Base-by-base conservation (phyloP, 306 rosid genomes). In the Ammopiptanthus mongolicus region DNA sequence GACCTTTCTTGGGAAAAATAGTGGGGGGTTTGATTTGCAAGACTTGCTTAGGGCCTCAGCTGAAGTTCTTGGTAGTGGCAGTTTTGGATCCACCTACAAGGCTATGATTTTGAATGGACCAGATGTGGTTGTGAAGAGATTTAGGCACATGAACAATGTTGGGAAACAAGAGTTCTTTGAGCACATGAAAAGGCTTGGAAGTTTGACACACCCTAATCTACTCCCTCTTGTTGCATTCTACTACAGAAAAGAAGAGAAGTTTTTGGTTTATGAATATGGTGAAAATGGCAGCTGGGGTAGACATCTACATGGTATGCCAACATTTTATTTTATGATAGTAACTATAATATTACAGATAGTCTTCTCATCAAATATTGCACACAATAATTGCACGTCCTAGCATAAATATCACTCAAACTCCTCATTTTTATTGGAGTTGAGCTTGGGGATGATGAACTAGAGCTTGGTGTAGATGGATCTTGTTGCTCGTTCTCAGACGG, bases 31-130 rank as follows among this genome's bases (percentile, higher is more conserved):
- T 75, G 89, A 79, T 36, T 58, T 87, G 80, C 87, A 86, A 13
- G 95, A 86, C 18, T 69, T 90, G 3, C 95, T 91, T 2, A 80
- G 89, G 64, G 96, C 96, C 18, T 79, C 91, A 5, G 96, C 97
- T 17, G 88, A 84, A 73, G 87, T 91, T 13, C 73, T 90, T 65
- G 97, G 96, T 0, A 86, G 90, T 81, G 95, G 96, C 51, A 84
- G 90, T 13, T 88, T 94, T 58, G 93, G 95, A 1, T 90, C 93
- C 8, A 84, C 95, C 8, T 91, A 86, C 56, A 94, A 91, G 75
- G 97, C 93, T 1, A 31, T 64, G 64, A 72, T 91, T 67, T 18
- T 73, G 58, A 80, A 69, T 50, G 96, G 96, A 72, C 62, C 83
- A 8, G 44, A 81, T 44, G 70, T 89, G 73, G 95, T 86, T 58